These are phyloP conservation scores for Lachnellula cervina DNA, from an alignment of 2,329 filamentous ascomycete genomes.

Conservation along the genomic window DNA sequence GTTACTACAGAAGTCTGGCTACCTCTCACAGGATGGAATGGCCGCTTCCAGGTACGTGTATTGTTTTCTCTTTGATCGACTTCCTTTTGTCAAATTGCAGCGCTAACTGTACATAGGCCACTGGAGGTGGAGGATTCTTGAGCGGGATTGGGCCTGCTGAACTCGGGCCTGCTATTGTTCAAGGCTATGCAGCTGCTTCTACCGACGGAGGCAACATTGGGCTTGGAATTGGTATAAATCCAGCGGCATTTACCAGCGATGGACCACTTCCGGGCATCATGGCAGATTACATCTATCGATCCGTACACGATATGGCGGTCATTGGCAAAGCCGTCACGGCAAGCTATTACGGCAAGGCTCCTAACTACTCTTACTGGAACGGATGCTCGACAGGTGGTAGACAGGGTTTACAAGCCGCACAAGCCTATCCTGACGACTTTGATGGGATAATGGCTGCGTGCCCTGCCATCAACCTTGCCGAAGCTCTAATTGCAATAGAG, in stretches of 20 bases:
- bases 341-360: conserved; percentile 31
- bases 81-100: too few relatives aligned
- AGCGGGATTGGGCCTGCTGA: conserved; percentile 21
- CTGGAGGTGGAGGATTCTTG: conserved; percentile 31
- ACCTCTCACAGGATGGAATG: conserved; percentile 28
- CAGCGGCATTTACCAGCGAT: background rate
- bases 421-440: conserved; percentile 34
- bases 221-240: background rate
- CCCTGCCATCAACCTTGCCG: conserved; percentile 33
- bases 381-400: conserved; percentile 37
- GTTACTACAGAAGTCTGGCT: conserved; percentile 26
- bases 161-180: conserved; percentile 23
- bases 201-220: conserved; percentile 26
- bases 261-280: conserved; percentile 16
- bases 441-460: conserved; percentile 38
- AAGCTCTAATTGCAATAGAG: background rate
- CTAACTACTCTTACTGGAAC: conserved; percentile 35
- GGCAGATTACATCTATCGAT: conserved; percentile 25
- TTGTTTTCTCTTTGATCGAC: too few relatives aligned
- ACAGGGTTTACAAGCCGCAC: conserved; percentile 35
- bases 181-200: conserved; percentile 26
- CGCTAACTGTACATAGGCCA: conserved; percentile 5
- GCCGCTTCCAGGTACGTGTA: conserved; percentile 19
- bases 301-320: conserved; percentile 32
- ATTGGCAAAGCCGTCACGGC: conserved; percentile 33